A percentile compares a stretch with the other conserved stretches of the same genome.
These are phyloP conservation scores for Colletotrichum sansevieriae DNA, from an alignment of 2,329 filamentous ascomycete genomes.

Conservation along the genomic window DNA sequence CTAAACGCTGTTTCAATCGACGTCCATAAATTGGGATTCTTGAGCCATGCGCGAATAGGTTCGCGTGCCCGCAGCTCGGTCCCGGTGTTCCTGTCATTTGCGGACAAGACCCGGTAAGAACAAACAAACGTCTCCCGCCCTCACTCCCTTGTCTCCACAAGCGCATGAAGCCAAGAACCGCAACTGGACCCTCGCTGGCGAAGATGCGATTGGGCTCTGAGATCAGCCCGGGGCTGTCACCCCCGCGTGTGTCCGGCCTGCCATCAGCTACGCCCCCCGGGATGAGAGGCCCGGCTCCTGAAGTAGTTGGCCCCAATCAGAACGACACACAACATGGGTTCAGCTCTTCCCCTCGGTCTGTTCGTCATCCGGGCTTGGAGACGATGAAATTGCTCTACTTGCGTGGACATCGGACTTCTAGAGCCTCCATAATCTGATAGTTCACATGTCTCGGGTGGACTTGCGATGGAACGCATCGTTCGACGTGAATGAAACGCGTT, in stretches of 20 bases:
- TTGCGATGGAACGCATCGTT: not conserved
- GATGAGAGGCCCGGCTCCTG: not conserved
- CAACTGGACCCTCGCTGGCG: not conserved
- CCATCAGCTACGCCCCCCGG: slow-evolving; percentile 30
- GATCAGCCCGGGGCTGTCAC: slow-evolving; percentile 16
- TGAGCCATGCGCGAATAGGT: not conserved
- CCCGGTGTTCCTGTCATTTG: slow-evolving; percentile 28
- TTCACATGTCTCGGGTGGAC: slow-evolving; percentile 15
- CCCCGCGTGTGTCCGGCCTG: slow-evolving; percentile 20
- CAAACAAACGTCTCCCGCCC: not conserved
- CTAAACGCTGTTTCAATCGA: slow-evolving; percentile 22
- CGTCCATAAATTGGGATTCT: slow-evolving; percentile 8
- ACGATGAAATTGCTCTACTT: not conserved
- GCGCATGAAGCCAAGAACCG: slow-evolving; percentile 13
- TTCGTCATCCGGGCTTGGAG: not conserved
- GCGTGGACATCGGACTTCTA: not conserved
- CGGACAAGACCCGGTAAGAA: not conserved
- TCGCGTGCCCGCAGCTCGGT: slow-evolving; percentile 15
- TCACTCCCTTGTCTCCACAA: slow-evolving; percentile 5
- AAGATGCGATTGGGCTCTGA: slow-evolving; percentile 36
- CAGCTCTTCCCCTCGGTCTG: not conserved
- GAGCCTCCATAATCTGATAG: not conserved
- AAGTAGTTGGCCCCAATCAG: slow-evolving; percentile 7
- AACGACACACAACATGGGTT: slow-evolving; percentile 20
- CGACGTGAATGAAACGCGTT: slow-evolving; percentile 2